phyloP scores from a whole-genome alignment of 257 asterid genomes.

The Solanum virginianum region DNA sequence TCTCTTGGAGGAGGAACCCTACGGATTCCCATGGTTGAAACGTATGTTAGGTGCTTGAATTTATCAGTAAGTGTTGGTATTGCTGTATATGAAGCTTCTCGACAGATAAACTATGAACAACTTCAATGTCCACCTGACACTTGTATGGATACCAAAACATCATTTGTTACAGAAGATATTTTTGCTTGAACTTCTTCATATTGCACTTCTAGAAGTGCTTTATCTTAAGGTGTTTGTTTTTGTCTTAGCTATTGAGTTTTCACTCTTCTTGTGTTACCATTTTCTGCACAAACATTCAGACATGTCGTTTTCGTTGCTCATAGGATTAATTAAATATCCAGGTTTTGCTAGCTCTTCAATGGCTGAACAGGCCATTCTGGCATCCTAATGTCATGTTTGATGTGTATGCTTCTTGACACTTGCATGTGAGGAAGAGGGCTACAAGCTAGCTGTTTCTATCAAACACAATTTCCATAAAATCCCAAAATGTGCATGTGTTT shows the following conservation, averaged over 20 bases:
- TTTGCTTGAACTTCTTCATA: constrained; percentile 29
- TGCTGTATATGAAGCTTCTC: constrained; percentile 82
- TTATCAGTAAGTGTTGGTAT: constrained; percentile 88
- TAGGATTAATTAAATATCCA: neutral
- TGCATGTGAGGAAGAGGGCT: constrained; percentile 8
- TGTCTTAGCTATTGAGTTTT: neutral
- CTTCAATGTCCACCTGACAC: constrained; percentile 38
- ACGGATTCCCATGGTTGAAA: constrained; percentile 83
- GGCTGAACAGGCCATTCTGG: neutral
- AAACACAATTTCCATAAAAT: neutral
- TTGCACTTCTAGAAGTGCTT: neutral
- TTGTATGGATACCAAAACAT: constrained; percentile 19
- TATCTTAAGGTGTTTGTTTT: neutral
- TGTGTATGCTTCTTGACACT: neutral
- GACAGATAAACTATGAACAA: constrained; percentile 84
- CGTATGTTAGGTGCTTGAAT: constrained; percentile 91
- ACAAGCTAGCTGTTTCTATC: neutral
- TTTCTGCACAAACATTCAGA: neutral
- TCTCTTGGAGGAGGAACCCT: constrained; percentile 67
- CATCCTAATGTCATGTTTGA: neutral
- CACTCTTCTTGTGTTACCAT: neutral
- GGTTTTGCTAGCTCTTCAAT: neutral
- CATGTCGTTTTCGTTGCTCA: neutral
- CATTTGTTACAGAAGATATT: constrained; percentile 59
- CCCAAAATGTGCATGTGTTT: neutral